Conservation (phyloP, 495 filamentous ascomycete species). For the Neurospora sp. region DNA sequence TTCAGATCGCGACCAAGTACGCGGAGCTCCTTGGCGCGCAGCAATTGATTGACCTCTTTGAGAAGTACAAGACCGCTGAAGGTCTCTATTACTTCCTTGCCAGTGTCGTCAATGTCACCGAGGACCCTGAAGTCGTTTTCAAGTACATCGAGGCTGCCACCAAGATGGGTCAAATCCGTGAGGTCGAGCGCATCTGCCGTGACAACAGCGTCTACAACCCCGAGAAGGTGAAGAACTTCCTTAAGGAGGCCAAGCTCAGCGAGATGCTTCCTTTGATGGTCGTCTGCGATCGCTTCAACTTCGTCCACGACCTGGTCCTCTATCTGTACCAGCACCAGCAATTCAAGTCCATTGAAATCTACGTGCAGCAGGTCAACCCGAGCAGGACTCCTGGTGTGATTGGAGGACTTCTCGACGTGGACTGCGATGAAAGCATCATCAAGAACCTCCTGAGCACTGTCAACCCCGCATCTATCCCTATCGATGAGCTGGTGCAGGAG, state of each 20-base stretch:
- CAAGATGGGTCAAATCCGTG: slow-evolving; percentile 78
- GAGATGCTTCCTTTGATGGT: slow-evolving; percentile 96
- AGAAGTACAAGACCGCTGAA: slow-evolving; percentile 93
- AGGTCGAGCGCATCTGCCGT: slow-evolving; percentile 94
- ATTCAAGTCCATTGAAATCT: slow-evolving; percentile 98
- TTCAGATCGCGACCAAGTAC: slow-evolving; percentile 94
- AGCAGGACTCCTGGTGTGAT: slow-evolving; percentile 88
- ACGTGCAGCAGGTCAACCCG: slow-evolving; percentile 98
- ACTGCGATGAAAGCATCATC: slow-evolving; percentile 93
- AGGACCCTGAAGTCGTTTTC: slow-evolving; percentile 93
- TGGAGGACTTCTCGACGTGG: slow-evolving; percentile 91
- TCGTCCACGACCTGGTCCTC: slow-evolving; percentile 92
- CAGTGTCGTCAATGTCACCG: slow-evolving; percentile 92
- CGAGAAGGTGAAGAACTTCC: slow-evolving; percentile 98
- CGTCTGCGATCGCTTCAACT: slow-evolving; percentile 97
- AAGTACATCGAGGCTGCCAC: slow-evolving; percentile 99
- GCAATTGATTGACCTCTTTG: slow-evolving; percentile 82
- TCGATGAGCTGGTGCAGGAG: slow-evolving; percentile 90
- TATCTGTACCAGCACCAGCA: slow-evolving; percentile 99
- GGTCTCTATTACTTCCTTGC: slow-evolving; percentile 97
- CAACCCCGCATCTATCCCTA: slow-evolving; percentile 75
- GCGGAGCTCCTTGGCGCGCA: slow-evolving; percentile 91
- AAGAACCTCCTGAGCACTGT: slow-evolving; percentile 87
- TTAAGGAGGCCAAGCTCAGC: slow-evolving; percentile 87
- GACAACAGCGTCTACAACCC: slow-evolving; percentile 90